Evolutionary conservation across 306 rosid genomes (phyloP), one percentile per base, ranked within the genome.

Genomic region (Macrotyloma uniflorum): DNA sequence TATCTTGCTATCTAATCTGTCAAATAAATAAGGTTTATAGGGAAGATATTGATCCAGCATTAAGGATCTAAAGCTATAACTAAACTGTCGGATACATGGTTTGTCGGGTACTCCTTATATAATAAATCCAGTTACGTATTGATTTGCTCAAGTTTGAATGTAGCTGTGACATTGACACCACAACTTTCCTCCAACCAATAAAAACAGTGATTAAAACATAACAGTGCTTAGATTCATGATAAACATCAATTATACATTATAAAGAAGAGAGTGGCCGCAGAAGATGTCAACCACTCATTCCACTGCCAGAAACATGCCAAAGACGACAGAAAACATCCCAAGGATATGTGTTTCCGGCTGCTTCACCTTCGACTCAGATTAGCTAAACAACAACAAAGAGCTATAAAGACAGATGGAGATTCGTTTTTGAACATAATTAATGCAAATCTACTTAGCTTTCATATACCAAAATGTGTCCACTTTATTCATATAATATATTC

Each of bases 131-230:
- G 59, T 61, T 15, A 47, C 28, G 65, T 70, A 47, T 53, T 66
- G 45, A 46, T 71, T 45, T 73, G 62, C 23, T 53, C 32, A 65
- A 80, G 74, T 53, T 49, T 51, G 8, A 35, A 72, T 70, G 78
- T 24, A 76, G 85, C 38, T 43, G 24, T 64, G 83, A 83, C 24
- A 78, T 2, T 78, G 86, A 83, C 83, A 58, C 32, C 55, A 66
- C 76, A 78, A 83, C 86, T 72, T 47, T 47, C 67, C 42, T 35
- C 77, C 64, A 78, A 72, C 86, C 53, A 78, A 72, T 42, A 73
- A 73, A 67, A 65, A 46, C 79, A 77, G 70, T 63, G 79, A 82
- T 72, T 55, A 77, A 45, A 53, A 71, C 79, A 32, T 59, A 76
- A 70, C 76, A 42, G 67, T 58, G 66, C 36, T 76, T 82, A 50